Percentiles rank a stretch among this genome's conserved stretches.
These are phyloP conservation scores for Stagonosporopsis vannaccii DNA, from an alignment of 2,329 filamentous ascomycete genomes.

Conservation along the genomic window DNA sequence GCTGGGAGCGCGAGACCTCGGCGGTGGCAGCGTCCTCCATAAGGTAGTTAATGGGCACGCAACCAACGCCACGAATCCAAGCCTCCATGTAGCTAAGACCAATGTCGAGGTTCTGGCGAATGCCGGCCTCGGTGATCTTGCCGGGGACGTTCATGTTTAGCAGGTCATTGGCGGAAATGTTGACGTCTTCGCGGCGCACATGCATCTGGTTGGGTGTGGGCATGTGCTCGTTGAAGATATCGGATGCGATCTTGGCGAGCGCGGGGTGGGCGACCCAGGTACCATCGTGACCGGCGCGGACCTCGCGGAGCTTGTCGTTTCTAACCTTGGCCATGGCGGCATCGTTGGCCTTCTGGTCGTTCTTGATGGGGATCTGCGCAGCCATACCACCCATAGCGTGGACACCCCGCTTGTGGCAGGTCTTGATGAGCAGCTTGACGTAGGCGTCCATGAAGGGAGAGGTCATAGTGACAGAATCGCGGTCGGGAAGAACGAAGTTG, in stretches of 20 bases:
- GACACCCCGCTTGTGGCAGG: conserved; percentile 94
- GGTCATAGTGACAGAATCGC: conserved; percentile 93
- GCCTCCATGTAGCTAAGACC: conserved; percentile 98
- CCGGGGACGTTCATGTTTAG: conserved; percentile 98
- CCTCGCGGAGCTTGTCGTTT: conserved; percentile 95
- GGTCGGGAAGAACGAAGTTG: conserved; percentile 91
- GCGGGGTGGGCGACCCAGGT: conserved; percentile 98
- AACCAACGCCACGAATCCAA: conserved; percentile 93
- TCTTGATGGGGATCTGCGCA: conserved; percentile 98
- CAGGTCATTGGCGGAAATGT: conserved; percentile 85
- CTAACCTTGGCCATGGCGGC: conserved; percentile 92
- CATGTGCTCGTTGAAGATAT: conserved; percentile 98
- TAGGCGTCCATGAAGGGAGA: conserved; percentile 98
- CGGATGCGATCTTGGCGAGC: conserved; percentile 83
- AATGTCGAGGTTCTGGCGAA: conserved; percentile 97
- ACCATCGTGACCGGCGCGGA: conserved; percentile 91
- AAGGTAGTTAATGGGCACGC: conserved; percentile 95
- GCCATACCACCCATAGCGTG: conserved; percentile 99
- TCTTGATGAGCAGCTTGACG: conserved; percentile 96
- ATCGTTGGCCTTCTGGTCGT: conserved; percentile 88
- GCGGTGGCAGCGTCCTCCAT: conserved; percentile 99
- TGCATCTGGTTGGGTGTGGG: conserved; percentile 97
- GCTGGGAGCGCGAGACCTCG: conserved; percentile 90
- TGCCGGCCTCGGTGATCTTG: conserved; percentile 88
- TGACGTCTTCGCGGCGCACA: conserved; percentile 86